These are phyloP conservation scores for Ambrosia trifida DNA, from an alignment of 129 eudicot species.

Conservation along the genomic window DNA sequence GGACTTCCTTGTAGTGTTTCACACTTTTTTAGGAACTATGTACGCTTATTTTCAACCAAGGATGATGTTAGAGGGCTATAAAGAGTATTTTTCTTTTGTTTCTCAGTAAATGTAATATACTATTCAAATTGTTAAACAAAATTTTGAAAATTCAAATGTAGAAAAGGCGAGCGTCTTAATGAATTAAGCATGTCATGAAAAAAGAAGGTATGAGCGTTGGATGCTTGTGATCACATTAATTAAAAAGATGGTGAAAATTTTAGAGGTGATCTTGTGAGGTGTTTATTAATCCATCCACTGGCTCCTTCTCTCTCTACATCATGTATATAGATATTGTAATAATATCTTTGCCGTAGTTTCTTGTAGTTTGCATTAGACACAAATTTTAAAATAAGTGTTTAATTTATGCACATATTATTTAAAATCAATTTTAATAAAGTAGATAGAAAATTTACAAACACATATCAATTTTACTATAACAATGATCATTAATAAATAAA, in stretches of 20 bases:
- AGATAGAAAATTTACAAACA: not conserved
- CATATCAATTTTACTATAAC: not conserved
- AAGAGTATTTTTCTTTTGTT: not conserved
- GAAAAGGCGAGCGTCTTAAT: slow-evolving; percentile 40
- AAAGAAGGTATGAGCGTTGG: slow-evolving; percentile 63
- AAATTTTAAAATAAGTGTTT: not conserved
- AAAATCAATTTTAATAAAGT: not conserved
- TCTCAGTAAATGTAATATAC: not conserved
- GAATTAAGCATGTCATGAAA: slow-evolving; percentile 64
- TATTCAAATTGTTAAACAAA: slow-evolving; percentile 12
- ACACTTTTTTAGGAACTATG: no score
- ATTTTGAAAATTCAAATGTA: slow-evolving; percentile 30
- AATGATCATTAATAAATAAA: not conserved
- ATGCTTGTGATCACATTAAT: slow-evolving; percentile 45
- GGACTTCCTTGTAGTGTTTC: no score
- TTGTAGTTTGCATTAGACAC: not conserved
- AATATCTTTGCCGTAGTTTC: no score
- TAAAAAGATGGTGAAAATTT: slow-evolving; percentile 1
- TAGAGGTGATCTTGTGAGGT: slow-evolving; percentile 32
- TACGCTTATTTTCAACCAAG: no score
- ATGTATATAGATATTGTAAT: not conserved
- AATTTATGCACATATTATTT: not conserved
- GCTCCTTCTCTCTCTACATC: slow-evolving; percentile 43
- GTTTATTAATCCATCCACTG: slow-evolving; percentile 48
- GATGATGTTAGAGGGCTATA: no score